Evolutionary conservation across 768 basidiomycete genomes (phyloP).

Genomic region (Tricholoma bakamatsutake): DNA sequence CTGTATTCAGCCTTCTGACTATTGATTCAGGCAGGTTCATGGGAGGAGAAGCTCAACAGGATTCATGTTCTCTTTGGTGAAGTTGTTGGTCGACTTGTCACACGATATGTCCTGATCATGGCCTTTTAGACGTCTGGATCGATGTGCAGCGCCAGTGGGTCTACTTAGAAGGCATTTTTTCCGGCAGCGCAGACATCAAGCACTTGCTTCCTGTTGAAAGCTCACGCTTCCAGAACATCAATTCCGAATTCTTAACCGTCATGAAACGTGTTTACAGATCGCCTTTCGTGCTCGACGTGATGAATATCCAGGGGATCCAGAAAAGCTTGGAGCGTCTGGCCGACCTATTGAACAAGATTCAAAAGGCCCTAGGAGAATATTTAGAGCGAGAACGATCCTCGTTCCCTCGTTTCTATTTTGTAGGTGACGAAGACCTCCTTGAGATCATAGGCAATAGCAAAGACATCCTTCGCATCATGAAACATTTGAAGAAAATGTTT

Average conservation of each 20-base stretch:
- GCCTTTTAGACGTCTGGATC: constrained; percentile 85
- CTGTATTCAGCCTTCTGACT: constrained; percentile 6
- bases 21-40: constrained; percentile 61
- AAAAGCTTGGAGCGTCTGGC: constrained; percentile 96
- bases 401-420: constrained; percentile 99
- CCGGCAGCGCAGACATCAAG: constrained; percentile 99
- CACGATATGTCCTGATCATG: constrained; percentile 6
- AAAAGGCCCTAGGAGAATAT: constrained; percentile 98
- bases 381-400: constrained; percentile 95
- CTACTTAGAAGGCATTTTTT: constrained; percentile 98
- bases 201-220: constrained; percentile 96
- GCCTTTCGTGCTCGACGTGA: constrained; percentile 92
- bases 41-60: constrained; percentile 96
- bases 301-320: constrained; percentile 94
- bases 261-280: constrained; percentile 99
- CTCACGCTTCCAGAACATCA: constrained; percentile 98
- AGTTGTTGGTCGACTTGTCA: constrained; percentile 10
- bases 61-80: constrained; percentile 94
- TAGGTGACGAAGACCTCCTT: constrained; percentile 96
- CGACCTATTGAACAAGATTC: constrained; percentile 95
- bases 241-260: constrained; percentile 93
- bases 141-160: constrained; percentile 99
- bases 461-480: constrained; percentile 96
- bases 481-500: constrained; percentile 99
- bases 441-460: constrained; percentile 99